Conservation (phyloP, 2,329 filamentous ascomycete genomes). For the Paraconiothyrium brasiliense region DNA sequence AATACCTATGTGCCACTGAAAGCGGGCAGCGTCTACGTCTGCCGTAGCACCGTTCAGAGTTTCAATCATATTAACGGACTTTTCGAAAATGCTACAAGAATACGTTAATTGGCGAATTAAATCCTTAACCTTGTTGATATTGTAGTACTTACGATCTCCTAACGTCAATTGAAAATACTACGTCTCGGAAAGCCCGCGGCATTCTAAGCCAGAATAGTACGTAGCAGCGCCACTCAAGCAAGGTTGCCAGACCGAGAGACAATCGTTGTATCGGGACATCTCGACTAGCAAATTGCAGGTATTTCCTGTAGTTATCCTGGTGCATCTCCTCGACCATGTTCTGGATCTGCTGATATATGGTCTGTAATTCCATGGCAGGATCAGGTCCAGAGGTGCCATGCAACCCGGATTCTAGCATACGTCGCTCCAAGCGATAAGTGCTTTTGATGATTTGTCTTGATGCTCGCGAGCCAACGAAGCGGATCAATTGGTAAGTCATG, state of each 20-base stretch:
- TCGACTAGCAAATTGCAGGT: constrained; percentile 42
- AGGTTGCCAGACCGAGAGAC: constrained; percentile 40
- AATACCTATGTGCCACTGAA: constrained; percentile 51
- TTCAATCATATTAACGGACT: constrained; percentile 50
- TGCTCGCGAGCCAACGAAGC: constrained; percentile 45
- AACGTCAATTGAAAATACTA: constrained; percentile 47
- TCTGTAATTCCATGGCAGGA: constrained; percentile 44
- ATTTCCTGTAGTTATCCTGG: constrained; percentile 44
- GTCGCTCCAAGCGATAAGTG: constrained; percentile 49
- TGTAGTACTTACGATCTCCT: constrained; percentile 42
- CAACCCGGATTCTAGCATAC: constrained; percentile 46
- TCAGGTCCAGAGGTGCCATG: constrained; percentile 46
- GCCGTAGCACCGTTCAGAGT: constrained; percentile 46
- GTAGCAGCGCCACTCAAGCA: constrained; percentile 51
- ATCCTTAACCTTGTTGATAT: not conserved
- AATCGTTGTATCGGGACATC: constrained; percentile 45
- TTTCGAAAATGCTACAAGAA: constrained; percentile 46
- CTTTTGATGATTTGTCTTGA: constrained; percentile 48
- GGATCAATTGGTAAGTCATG: constrained; percentile 49
- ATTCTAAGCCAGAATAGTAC: constrained; percentile 52
- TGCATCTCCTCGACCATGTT: constrained; percentile 48
- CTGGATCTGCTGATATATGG: constrained; percentile 48
- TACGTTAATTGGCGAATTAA: not conserved
- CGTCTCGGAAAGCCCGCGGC: constrained; percentile 47
- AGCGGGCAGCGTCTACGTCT: constrained; percentile 48